Evolutionary conservation across 805 yeast species (phyloP), one percentile per base, ranked within the genome.

Genomic region (Zygoascus biomembranicola): DNA sequence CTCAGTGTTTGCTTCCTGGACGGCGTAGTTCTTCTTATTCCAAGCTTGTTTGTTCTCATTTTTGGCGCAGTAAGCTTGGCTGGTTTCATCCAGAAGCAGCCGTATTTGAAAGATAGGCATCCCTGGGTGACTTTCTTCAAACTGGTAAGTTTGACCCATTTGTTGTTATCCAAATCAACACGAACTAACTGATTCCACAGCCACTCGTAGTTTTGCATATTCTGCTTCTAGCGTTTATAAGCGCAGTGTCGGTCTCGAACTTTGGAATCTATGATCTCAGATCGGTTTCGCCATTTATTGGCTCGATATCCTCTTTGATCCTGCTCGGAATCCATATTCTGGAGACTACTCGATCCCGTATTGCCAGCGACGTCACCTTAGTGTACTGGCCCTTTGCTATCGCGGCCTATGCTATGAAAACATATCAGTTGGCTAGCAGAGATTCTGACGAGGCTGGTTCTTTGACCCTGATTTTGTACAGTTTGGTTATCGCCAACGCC

Each of bases 1-100:
- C 47, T 60, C 47, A 58, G 50, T 41, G 53, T 55, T 6, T 60
- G 63, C 48, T 60, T 60, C 46, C 43, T 60, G 4, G 61, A 60
- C 28, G 53, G 53, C 8, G 42, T 54, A 6, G 28, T 57, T 6
- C 43, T 55, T 23, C 39, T 52, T 8, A 8, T 53, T 4, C 61
- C 63, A 18, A 16, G 53, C 5, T 18, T 53, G 26, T 11, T 56
- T 11, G 39, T 55, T 50, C 31, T 58, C 43, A n/a, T 55, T 11
- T 45, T 20, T 46, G 49, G 49, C 5, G n/a, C 41, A 5, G 39
- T 46, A 5, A 26, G 37, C 14, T 26, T 46, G 14, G 13, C 14
- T 2, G 32, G 20, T 8, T 46, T 46, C 13, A 3, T 32, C 41
- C 14, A 54, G 47, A 43, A 32, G 18, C 18, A 32, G 8, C 49